These are phyloP conservation scores for Terfezia claveryi DNA, from an alignment of 495 filamentous ascomycete species.

Conservation along the genomic window DNA sequence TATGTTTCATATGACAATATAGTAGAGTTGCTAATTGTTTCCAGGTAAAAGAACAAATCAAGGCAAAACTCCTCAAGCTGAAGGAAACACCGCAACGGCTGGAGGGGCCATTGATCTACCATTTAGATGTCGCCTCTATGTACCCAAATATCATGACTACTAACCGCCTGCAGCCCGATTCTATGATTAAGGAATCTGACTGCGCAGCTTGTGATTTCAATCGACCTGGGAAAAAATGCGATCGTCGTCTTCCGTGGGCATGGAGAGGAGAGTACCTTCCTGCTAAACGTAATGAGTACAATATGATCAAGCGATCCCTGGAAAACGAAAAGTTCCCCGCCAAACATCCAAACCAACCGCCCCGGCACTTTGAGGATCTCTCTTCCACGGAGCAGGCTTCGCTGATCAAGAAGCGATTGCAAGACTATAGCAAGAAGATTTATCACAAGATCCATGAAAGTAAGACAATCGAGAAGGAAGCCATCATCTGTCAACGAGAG, in stretches of 20 bases:
- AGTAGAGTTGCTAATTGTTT: background rate
- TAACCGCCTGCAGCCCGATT: conserved; percentile 90
- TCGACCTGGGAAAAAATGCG: conserved; percentile 87
- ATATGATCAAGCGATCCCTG: conserved; percentile 90
- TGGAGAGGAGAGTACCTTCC: conserved; percentile 97
- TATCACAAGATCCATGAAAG: conserved; percentile 98
- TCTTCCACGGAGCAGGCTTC: conserved; percentile 59
- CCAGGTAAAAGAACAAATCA: conserved; percentile 57
- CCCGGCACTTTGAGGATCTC: conserved; percentile 61
- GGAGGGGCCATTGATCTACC: conserved; percentile 84
- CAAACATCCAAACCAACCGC: conserved; percentile 41
- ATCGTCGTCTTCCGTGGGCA: conserved; percentile 84
- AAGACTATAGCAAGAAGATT: conserved; percentile 91
- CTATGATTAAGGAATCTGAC: conserved; percentile 88
- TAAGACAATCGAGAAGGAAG: conserved; percentile 79
- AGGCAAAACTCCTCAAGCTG: conserved; percentile 43
- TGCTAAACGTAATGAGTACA: conserved; percentile 91
- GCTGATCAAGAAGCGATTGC: conserved; percentile 66
- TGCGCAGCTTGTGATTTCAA: conserved; percentile 99
- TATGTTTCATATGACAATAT: background rate
- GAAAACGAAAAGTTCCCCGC: conserved; percentile 82
- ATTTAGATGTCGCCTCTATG: conserved; percentile 97
- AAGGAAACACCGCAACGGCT: conserved; percentile 59
- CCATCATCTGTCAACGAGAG: conserved; percentile 94
- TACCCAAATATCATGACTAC: conserved; percentile 99